A percentile compares a stretch with the other conserved stretches of the same genome.
Evolutionary conservation across 2,329 filamentous ascomycete genomes (phyloP).

Genomic region (Plenodomus tracheiphilus): DNA sequence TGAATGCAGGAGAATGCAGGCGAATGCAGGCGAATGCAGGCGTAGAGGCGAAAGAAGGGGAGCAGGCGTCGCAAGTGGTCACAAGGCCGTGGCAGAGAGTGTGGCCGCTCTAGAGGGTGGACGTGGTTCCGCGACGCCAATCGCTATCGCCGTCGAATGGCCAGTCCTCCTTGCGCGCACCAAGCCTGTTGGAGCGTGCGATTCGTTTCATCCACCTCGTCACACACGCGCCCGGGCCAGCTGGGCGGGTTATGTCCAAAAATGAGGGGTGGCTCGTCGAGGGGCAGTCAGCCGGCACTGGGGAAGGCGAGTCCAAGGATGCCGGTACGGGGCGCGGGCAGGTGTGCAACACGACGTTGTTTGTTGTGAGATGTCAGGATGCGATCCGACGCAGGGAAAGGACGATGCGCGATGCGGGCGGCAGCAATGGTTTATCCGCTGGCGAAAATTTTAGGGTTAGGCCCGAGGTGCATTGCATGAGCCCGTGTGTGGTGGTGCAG

Average conservation of each 20-base stretch:
- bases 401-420: slow-evolving; percentile 18
- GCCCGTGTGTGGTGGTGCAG: slow-evolving; percentile 17
- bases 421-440: slow-evolving; percentile 20
- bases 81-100: slow-evolving; percentile 17
- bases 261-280: slow-evolving; percentile 25
- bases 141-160: slow-evolving; percentile 25
- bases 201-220: slow-evolving; percentile 32
- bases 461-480: slow-evolving; percentile 23
- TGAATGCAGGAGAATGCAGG: slow-evolving; percentile 12
- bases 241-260: slow-evolving; percentile 19
- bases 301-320: slow-evolving; percentile 6
- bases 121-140: slow-evolving; percentile 21
- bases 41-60: slow-evolving; percentile 17
- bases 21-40: slow-evolving; percentile 16
- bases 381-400: slow-evolving; percentile 24
- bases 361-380: slow-evolving; percentile 19
- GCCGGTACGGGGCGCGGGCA: too few species aligned
- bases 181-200: slow-evolving; percentile 27
- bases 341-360: slow-evolving; percentile 8
- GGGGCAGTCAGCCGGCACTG: slow-evolving; percentile 13
- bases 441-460: slow-evolving; percentile 23
- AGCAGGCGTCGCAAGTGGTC: slow-evolving; percentile 25
- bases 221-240: slow-evolving; percentile 33
- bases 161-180: slow-evolving; percentile 22
- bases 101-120: slow-evolving; percentile 2